Percentiles rank a stretch among this genome's conserved stretches.
phyloP scores from a whole-genome alignment of 352 stramenopile genomes.

The Pythium myriotylum region DNA sequence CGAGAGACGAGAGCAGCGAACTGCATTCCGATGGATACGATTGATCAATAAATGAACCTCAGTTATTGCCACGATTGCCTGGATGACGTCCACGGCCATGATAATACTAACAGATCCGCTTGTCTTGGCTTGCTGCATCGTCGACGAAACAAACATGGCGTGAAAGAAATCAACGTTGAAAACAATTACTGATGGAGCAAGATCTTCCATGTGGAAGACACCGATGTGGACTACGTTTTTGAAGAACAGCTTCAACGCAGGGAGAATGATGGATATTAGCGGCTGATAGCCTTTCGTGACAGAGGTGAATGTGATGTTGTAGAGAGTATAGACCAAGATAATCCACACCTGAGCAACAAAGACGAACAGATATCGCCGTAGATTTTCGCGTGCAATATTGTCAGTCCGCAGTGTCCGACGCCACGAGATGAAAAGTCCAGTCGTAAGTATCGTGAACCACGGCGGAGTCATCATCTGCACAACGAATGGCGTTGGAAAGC shows the following conservation, averaged over 20 bases:
- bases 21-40: too few species aligned
- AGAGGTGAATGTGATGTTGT: too few species aligned
- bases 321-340: constrained; percentile 4
- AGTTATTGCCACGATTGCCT: not conserved
- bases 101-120: not conserved
- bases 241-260: constrained; percentile 18
- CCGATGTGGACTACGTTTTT: constrained; percentile 15
- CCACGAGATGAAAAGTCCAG: constrained; percentile 6
- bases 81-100: constrained; percentile 13
- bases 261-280: constrained; percentile 1
- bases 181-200: constrained; percentile 10
- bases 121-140: constrained; percentile 13
- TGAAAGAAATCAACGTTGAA: constrained; percentile 26
- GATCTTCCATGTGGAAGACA: constrained; percentile 14
- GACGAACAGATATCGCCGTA: not conserved
- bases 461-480: not conserved
- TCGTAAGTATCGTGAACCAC: not conserved
- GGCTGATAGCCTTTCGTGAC: not conserved
- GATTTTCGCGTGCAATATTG: not conserved
- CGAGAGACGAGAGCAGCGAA: too few species aligned
- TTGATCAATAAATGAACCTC: too few species aligned
- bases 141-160: constrained; percentile 17
- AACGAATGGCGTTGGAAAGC: constrained; percentile 12
- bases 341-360: not conserved
- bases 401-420: not conserved